Evolutionary conservation across 164 flowering plant genomes (phyloP).

Genomic region (Macadamia integrifolia): DNA sequence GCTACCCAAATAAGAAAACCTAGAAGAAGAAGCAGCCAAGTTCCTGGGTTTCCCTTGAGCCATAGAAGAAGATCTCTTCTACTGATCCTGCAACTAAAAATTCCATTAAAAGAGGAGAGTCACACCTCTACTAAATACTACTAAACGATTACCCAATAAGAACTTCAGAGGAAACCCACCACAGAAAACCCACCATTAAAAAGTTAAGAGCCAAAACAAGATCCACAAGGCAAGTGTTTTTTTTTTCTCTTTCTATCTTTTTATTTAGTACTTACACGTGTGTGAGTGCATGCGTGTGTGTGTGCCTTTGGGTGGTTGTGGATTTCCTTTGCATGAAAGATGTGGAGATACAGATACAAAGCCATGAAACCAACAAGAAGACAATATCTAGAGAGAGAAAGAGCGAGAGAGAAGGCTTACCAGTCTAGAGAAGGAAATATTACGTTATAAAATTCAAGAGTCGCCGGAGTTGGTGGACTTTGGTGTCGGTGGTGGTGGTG

Average conservation of each 20-base stretch:
- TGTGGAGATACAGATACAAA: not conserved
- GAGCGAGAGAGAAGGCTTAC: not conserved
- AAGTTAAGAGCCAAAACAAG: no score
- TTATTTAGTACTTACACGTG: not conserved
- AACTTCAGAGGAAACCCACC: no score
- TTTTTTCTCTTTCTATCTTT: not conserved
- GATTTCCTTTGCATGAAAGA: no score
- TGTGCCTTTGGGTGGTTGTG: not conserved
- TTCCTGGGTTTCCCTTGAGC: constrained; percentile 27
- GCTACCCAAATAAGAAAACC: constrained; percentile 31
- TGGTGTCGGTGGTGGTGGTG: constrained; percentile 6
- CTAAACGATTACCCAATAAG: no score
- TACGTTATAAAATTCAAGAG: not conserved
- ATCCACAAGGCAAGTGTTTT: no score
- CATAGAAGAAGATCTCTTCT: constrained; percentile 7
- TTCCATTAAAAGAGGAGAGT: not conserved
- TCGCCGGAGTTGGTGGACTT: not conserved
- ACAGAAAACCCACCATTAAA: no score
- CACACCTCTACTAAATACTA: not conserved
- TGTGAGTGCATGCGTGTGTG: not conserved
- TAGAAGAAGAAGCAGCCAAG: constrained; percentile 21
- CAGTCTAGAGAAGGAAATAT: not conserved
- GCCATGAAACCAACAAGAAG: not conserved
- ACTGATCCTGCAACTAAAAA: not conserved
- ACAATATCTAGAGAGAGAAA: no score